These are phyloP conservation scores for Dactylonectria estremocensis DNA, from an alignment of 2,329 filamentous ascomycete genomes.

Conservation along the genomic window DNA sequence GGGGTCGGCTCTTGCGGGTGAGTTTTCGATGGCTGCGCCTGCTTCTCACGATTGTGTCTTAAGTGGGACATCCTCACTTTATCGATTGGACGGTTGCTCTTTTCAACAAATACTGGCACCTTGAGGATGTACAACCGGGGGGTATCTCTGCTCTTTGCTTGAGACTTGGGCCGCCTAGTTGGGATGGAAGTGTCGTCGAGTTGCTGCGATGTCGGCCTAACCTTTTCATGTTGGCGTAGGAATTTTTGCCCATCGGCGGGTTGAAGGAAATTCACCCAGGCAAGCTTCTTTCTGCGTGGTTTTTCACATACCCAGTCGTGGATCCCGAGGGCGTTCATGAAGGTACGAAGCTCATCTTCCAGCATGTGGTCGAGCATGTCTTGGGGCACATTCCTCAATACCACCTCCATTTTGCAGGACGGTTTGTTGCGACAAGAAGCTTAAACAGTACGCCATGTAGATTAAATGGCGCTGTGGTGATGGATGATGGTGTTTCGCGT, in stretches of 20 bases:
- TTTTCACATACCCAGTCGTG: conserved; percentile 62
- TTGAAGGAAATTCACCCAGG: conserved; percentile 61
- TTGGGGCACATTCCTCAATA: conserved; percentile 60
- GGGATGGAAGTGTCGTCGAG: conserved; percentile 26
- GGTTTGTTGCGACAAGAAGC: neutral
- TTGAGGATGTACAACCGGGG: conserved; percentile 52
- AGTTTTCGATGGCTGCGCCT: conserved; percentile 18
- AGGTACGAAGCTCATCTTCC: conserved; percentile 55
- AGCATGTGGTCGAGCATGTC: conserved; percentile 58
- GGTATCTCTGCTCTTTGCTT: conserved; percentile 32
- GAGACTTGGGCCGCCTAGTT: neutral
- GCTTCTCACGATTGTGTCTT: conserved; percentile 46
- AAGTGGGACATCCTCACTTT: conserved; percentile 47
- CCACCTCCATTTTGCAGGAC: conserved; percentile 60
- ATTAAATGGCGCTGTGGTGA: neutral
- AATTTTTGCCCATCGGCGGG: conserved; percentile 59
- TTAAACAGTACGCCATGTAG: neutral
- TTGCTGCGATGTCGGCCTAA: neutral
- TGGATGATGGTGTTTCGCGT: neutral
- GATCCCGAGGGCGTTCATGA: conserved; percentile 60
- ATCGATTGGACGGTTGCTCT: conserved; percentile 54
- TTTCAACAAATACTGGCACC: conserved; percentile 46
- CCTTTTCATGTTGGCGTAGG: conserved; percentile 55
- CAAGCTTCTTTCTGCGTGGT: conserved; percentile 51
- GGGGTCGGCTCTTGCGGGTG: conserved; percentile 41